Evolutionary conservation across 1,284 basidiomycete species (phyloP).

Genomic region (Schizopora paradoxa): DNA sequence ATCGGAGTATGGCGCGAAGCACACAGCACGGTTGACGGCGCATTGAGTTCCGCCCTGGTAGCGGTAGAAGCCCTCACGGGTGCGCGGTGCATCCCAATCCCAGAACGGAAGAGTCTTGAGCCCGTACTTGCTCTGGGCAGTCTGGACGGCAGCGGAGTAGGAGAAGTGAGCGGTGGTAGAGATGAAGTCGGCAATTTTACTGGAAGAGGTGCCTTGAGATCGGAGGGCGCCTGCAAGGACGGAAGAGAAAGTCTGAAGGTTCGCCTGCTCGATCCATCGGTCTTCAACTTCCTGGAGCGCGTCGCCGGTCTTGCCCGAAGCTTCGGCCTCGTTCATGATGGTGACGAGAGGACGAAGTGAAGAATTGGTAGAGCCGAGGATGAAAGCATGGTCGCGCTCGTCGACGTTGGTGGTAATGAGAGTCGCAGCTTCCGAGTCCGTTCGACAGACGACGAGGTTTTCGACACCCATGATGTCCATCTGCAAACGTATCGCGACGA

Average conservation of each 20-base stretch:
- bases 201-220: slow-evolving; percentile 52
- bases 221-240: slow-evolving; percentile 71
- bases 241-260: slow-evolving; percentile 75
- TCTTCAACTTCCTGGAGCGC: slow-evolving; percentile 87
- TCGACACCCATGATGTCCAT: slow-evolving; percentile 78
- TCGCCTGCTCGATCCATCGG: slow-evolving; percentile 75
- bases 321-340: slow-evolving; percentile 83
- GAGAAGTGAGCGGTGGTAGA: slow-evolving; percentile 62
- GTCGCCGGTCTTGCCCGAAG: slow-evolving; percentile 72
- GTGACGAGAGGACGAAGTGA: slow-evolving; percentile 63
- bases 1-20: slow-evolving; percentile 92
- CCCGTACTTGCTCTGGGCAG: slow-evolving; percentile 80
- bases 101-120: slow-evolving; percentile 72
- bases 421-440: slow-evolving; percentile 88
- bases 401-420: slow-evolving; percentile 97
- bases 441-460: slow-evolving; percentile 72
- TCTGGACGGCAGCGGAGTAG: slow-evolving; percentile 61
- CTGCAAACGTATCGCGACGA: slow-evolving; percentile 73
- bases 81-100: slow-evolving; percentile 93
- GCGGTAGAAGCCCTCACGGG: slow-evolving; percentile 93
- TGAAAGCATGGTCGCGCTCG: slow-evolving; percentile 93
- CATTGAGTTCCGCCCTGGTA: slow-evolving; percentile 97
- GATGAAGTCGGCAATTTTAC: slow-evolving; percentile 52
- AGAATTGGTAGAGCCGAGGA: slow-evolving; percentile 87
- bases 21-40: slow-evolving; percentile 88